Conservation (phyloP, 2,329 filamentous ascomycete genomes). For the Pyrenochaeta sp. region DNA sequence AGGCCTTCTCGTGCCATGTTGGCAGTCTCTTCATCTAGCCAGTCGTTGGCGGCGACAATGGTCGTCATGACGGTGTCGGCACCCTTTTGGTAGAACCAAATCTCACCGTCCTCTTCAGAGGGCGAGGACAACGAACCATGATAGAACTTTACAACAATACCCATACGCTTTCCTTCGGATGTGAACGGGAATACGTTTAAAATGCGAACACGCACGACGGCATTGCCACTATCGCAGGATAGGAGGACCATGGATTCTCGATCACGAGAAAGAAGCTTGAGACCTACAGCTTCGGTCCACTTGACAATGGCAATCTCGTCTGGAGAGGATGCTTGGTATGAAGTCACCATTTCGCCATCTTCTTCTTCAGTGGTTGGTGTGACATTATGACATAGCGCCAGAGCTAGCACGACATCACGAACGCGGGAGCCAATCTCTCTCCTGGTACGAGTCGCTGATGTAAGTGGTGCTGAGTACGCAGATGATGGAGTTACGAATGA, state of each 20-base stretch:
- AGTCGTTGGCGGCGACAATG: slow-evolving; percentile 95
- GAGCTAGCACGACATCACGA: slow-evolving; percentile 87
- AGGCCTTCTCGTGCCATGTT: slow-evolving; percentile 99
- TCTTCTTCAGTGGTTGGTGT: slow-evolving; percentile 89
- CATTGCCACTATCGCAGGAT: slow-evolving; percentile 74
- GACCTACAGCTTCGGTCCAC: slow-evolving; percentile 91
- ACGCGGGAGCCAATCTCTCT: slow-evolving; percentile 94
- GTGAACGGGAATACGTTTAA: slow-evolving; percentile 97
- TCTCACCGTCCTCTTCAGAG: slow-evolving; percentile 70
- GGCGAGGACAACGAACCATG: slow-evolving; percentile 50
- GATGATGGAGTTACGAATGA: slow-evolving; percentile 78
- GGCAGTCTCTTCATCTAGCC: slow-evolving; percentile 98
- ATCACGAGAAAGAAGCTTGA: slow-evolving; percentile 84
- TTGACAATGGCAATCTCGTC: slow-evolving; percentile 98
- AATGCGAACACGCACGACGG: slow-evolving; percentile 84
- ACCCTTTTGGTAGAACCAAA: slow-evolving; percentile 99
- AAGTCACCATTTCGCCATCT: slow-evolving; percentile 76
- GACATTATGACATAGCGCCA: slow-evolving; percentile 96
- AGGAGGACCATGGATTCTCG: slow-evolving; percentile 84
- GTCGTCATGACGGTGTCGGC: slow-evolving; percentile 98
- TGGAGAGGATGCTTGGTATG: slow-evolving; percentile 95
- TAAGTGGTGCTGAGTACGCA: slow-evolving; percentile 66
- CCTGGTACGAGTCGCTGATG: slow-evolving; percentile 78
- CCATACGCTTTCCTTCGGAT: slow-evolving; percentile 97
- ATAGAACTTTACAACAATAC: slow-evolving; percentile 89